Base-by-base conservation (phyloP, 164 flowering plant genomes). In the Magnolia sinica region DNA sequence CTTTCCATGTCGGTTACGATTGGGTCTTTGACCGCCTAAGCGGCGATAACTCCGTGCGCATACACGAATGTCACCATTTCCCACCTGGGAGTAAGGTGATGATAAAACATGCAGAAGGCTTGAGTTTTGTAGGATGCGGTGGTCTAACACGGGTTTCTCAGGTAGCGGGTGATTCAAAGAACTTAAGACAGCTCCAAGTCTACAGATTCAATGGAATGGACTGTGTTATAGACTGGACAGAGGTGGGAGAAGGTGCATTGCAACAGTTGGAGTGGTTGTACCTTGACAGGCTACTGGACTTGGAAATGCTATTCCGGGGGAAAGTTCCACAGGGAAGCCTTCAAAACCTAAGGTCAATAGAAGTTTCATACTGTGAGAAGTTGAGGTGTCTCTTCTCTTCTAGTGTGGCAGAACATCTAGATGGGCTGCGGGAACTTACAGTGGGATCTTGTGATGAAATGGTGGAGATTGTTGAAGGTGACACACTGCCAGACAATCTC, bases 391-490 rank as follows among this genome's bases (percentile, higher is more conserved):
- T 66, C 14, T 49, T 74, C 63, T 66, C 71, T 7, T 24, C 50
- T 50, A 9, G 16, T 11, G 45, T 66, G 70, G 49, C 66, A 3
- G 13, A 49, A 10, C 2, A 74, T n/a, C 61, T 74, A 8, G 61
- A 50, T 50, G 66, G 50, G 29, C 63, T 74, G 49, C 49, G 50
- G 19, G 18, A 74, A 9, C 24, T 66, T 20, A 49, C 20, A 74
- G 71, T 74, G 52, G 6, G 8, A 7, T 13, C 20, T 23, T 64
- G 70, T 8, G 1, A 50, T 8, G 27, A 64, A 13, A 74, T 74
- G 58, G 76, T 31, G 69, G 64, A 51, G 63, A 72, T 72, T 20
- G 23, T 72, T 51, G 64, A 22, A 22, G 74, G 9, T 4, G 74
- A 72, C 68, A 7, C 31, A 2, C 31, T 70, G n/a, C 24, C 23